A percentile compares a stretch with the other conserved stretches of the same genome.
Evolutionary conservation across 2,329 filamentous ascomycete genomes (phyloP).

Genomic region (Aspergillus pseudonomiae): DNA sequence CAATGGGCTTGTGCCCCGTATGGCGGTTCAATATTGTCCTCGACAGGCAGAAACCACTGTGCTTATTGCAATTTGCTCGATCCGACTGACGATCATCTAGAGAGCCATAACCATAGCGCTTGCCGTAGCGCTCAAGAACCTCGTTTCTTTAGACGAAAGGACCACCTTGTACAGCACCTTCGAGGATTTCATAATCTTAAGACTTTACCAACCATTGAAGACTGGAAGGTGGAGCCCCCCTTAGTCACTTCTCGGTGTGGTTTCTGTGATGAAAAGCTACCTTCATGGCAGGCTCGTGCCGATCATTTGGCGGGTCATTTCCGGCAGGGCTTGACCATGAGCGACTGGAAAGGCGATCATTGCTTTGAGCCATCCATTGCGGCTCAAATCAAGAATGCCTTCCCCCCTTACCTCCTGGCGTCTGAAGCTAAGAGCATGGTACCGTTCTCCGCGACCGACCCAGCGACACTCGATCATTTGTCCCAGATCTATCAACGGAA

Average conservation of each 20-base stretch:
- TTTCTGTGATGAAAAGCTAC: conserved; percentile 13
- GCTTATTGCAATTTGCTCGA: conserved; percentile 12
- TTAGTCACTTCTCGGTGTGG: conserved; percentile 16
- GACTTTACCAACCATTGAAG: conserved; percentile 13
- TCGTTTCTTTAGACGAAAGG: conserved; percentile 15
- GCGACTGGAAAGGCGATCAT: conserved; percentile 21
- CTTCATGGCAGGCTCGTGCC: conserved; percentile 8
- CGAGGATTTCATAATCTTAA: conserved; percentile 10
- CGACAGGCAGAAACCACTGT: conserved; percentile 8
- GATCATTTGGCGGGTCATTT: conserved; percentile 17
- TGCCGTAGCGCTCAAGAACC: conserved; percentile 2
- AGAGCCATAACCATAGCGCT: conserved; percentile 11
- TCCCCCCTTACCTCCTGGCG: conserved; percentile 24
- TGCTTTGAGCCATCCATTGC: conserved; percentile 19
- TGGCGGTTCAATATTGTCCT: conserved; percentile 4
- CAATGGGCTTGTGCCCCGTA: conserved; percentile 14
- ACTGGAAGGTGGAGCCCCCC: conserved; percentile 14
- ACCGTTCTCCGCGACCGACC: conserved; percentile 20
- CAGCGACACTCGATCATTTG: conserved; percentile 13
- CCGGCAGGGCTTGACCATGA: conserved; percentile 17
- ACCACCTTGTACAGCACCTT: conserved; percentile 19
- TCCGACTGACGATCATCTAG: conserved; percentile 11
- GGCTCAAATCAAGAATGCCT: conserved; percentile 18
- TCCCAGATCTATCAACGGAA: conserved; percentile 13
- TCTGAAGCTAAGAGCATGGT: conserved; percentile 20